Evolutionary conservation across 768 basidiomycete genomes (phyloP), one percentile per base, ranked within the genome.

Genomic region (Tulasnella sp.): DNA sequence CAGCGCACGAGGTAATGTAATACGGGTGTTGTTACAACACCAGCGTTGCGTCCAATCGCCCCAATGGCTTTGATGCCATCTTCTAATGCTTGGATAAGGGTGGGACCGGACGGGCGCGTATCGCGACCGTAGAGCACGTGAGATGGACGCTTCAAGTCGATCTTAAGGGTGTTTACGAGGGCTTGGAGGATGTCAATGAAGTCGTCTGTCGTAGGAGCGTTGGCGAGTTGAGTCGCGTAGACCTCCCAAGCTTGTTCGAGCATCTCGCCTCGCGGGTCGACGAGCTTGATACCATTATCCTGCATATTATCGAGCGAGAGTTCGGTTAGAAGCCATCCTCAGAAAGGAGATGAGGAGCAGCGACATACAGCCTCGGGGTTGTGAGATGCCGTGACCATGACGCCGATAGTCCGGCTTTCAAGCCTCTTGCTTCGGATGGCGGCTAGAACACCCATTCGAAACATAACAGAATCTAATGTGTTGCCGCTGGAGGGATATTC

Each of bases 321-420:
- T n/a, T 19, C 27, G 7, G 1, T 38, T 21, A 32, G 26, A 34
- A 38, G 19, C 43, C 26, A 26, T 7, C 4, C 9, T 26, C 9
- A 1, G 13, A 8, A 29, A 38, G 42, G 9, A n/a, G 0, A 17
- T 23, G 43, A 44, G 51, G 15, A 23, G 62, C 26, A 44, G 4
- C 43, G 27, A 52, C 80, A 64, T 67, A 93, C 94, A 68, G 82
- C 79, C 69, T 94, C 94, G n/a, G 96, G 95, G 70, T 99, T 99
- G 73, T 99, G 96, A n/a, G 92, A 95, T 2, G 96, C 96, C 38
- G 96, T 99, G 69, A 99, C 85, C 96, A 99, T 98, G 21, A 98
- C 89, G 15, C 96, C 96, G 66, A 99, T 87, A 24, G 84, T 85
- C 69, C 84, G 86, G 26, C 96, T 92, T 68, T 86, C 85, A n/a